phyloP scores from a whole-genome alignment of 352 stramenopile species.

The Phytophthora idaei region DNA sequence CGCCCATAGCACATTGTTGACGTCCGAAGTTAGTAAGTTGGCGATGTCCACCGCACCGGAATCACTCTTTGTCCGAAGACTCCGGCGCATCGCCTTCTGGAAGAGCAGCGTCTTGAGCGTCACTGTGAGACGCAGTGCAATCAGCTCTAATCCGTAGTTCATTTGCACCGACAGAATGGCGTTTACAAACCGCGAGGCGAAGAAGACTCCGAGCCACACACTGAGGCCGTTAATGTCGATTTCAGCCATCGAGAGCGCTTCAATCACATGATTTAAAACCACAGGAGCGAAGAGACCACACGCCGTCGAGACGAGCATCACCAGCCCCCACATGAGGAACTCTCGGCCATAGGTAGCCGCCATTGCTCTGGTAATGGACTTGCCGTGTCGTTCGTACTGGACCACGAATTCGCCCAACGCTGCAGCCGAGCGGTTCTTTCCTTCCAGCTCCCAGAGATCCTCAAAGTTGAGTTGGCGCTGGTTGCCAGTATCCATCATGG shows the following conservation, averaged over 20 bases:
- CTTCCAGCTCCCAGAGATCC: constrained; percentile 52
- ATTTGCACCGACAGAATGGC: constrained; percentile 33
- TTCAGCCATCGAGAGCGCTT: constrained; percentile 20
- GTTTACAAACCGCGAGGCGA: constrained; percentile 37
- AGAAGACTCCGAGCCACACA: constrained; percentile 50
- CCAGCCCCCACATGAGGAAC: constrained; percentile 36
- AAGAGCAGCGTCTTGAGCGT: constrained; percentile 53
- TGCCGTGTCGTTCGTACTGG: constrained; percentile 21
- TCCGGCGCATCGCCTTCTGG: constrained; percentile 43
- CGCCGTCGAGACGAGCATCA: constrained; percentile 32
- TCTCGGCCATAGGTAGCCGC: constrained; percentile 27
- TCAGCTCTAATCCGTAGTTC: constrained; percentile 36
- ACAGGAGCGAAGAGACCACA: constrained; percentile 45
- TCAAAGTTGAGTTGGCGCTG: constrained; percentile 42
- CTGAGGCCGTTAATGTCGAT: constrained; percentile 37
- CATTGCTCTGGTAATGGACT: constrained; percentile 35
- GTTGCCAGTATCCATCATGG: constrained; percentile 50
- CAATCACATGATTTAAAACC: constrained; percentile 52
- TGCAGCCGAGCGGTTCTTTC: constrained; percentile 25
- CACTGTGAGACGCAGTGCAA: constrained; percentile 42
- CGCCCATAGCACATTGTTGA: constrained; percentile 54
- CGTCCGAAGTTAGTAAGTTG: constrained; percentile 94
- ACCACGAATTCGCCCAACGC: constrained; percentile 27
- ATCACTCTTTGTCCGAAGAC: constrained; percentile 23
- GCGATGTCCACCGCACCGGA: constrained; percentile 70